These are phyloP conservation scores for Populus nigra DNA, from an alignment of 345 rosid genomes.

Conservation along the genomic window DNA sequence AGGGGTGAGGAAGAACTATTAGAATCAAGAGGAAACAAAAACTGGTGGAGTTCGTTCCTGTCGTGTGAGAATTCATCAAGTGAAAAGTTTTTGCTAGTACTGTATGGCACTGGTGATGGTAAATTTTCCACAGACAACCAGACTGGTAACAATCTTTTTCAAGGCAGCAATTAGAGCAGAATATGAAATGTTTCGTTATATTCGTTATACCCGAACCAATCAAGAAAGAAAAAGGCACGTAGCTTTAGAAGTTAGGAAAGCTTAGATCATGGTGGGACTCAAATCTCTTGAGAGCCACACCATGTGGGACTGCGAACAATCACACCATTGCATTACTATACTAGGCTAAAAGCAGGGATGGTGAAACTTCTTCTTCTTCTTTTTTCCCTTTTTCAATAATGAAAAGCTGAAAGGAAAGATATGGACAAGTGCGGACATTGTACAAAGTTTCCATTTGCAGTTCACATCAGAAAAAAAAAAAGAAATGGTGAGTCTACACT, in stretches of 20 bases:
- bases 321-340: conserved; percentile 9
- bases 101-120: neutral
- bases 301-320: conserved; percentile 19
- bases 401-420: neutral
- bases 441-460: neutral
- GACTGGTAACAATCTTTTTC: neutral
- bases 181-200: neutral
- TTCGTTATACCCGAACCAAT: conserved; percentile 13
- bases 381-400: conserved; percentile 8
- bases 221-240: conserved; percentile 8
- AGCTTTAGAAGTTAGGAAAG: conserved; percentile 21
- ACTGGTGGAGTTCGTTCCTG: conserved; percentile 28
- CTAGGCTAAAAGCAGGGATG: conserved; percentile 1
- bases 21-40: conserved; percentile 23
- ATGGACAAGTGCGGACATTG: neutral
- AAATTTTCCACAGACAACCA: neutral
- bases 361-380: neutral
- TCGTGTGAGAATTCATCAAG: conserved; percentile 18
- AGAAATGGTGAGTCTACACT: neutral
- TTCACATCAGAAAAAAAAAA: neutral
- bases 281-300: neutral
- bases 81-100: neutral
- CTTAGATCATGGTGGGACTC: conserved; percentile 37
- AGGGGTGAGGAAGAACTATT: neutral
- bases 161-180: neutral